Percentiles rank a stretch among this genome's conserved stretches.
These are phyloP conservation scores for Dictyostelium firmibasis DNA, from an alignment of 78 protist species.

Conservation along the genomic window DNA sequence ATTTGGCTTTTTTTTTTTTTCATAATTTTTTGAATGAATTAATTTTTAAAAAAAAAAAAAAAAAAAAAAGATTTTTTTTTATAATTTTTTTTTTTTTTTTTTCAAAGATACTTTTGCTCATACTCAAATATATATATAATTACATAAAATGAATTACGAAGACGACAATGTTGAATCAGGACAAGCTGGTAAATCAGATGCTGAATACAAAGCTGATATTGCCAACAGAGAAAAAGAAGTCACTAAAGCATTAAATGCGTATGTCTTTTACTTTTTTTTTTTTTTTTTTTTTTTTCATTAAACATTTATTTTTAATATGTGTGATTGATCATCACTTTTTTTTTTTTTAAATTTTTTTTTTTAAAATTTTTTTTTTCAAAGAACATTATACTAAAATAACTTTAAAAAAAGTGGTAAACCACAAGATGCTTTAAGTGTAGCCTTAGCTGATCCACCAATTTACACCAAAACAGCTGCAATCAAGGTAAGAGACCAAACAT, in stretches of 20 bases:
- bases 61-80: not conserved
- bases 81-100: not conserved
- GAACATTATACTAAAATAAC: too few species aligned
- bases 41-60: not conserved
- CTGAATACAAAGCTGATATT: constrained; percentile 66
- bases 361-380: too few species aligned
- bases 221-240: constrained; percentile 50
- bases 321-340: not conserved
- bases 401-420: constrained; percentile 33
- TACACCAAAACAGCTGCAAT: constrained; percentile 61
- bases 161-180: constrained; percentile 43
- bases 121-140: not conserved
- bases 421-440: constrained; percentile 55
- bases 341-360: not conserved
- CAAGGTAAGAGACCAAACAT: constrained; percentile 15
- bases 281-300: too few species aligned
- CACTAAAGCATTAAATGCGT: constrained; percentile 54
- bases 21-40: not conserved
- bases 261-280: not conserved
- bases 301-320: not conserved
- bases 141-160: constrained; percentile 42
- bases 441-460: constrained; percentile 62
- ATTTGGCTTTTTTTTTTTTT: not conserved
- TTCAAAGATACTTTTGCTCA: not conserved
- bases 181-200: constrained; percentile 57